Conservation (phyloP, 345 rosid genomes). For the Aquilaria sinensis region DNA sequence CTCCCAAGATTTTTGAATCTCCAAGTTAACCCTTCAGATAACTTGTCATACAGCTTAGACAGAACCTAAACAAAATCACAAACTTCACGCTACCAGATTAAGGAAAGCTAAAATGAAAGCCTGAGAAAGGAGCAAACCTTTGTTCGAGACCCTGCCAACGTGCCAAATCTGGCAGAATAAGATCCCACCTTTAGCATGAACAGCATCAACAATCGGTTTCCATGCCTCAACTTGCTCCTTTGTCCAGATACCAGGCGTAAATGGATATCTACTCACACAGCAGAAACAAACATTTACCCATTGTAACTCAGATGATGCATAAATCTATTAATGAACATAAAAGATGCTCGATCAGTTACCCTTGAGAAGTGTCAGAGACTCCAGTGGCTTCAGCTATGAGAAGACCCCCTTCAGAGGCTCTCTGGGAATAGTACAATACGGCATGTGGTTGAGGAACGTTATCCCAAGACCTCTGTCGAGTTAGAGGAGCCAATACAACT, state of each 20-base stretch:
- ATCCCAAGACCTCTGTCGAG: slow-evolving; percentile 47
- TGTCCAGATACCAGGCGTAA: slow-evolving; percentile 71
- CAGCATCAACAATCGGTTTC: slow-evolving; percentile 84
- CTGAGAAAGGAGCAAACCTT: slow-evolving; percentile 18
- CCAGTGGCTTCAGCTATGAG: slow-evolving; percentile 58
- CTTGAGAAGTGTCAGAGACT: slow-evolving; percentile 60
- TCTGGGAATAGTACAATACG: slow-evolving; percentile 59
- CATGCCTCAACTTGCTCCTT: slow-evolving; percentile 83
- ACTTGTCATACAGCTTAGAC: no score
- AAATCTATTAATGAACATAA: not conserved
- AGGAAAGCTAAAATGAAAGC: no score
- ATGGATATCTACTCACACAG: slow-evolving; percentile 21
- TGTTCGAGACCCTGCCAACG: slow-evolving; percentile 65
- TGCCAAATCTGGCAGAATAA: slow-evolving; percentile 76
- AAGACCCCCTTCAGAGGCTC: slow-evolving; percentile 53
- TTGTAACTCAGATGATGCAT: not conserved
- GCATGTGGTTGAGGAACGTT: slow-evolving; percentile 74
- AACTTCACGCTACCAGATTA: no score
- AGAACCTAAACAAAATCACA: no score
- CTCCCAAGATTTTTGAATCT: no score
- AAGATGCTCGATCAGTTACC: slow-evolving; percentile 15
- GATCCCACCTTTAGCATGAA: slow-evolving; percentile 69
- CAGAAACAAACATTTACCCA: not conserved
- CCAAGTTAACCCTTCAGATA: no score
- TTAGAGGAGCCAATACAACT: slow-evolving; percentile 56